Base-by-base conservation (phyloP, 2,329 filamentous ascomycete species). In the Blastomyces emzantsi region DNA sequence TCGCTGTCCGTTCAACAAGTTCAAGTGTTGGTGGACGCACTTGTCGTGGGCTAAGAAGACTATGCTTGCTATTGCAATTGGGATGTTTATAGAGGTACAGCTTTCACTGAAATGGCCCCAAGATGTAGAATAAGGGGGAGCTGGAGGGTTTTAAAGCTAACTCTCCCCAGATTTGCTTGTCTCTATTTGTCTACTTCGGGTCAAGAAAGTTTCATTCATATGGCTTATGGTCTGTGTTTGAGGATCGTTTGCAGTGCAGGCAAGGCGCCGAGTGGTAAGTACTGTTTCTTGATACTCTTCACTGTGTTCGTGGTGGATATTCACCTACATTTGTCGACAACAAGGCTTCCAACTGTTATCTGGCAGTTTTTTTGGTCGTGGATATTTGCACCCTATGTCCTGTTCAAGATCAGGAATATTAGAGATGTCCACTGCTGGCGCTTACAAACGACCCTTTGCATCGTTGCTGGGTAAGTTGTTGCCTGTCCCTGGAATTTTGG, bases 361-460 rank as follows among this genome's bases (percentile, higher is more conserved):
- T 88, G 85, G 85, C 85, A 87, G 67, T 78, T 86, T 61, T 74
- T 85, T 63, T 88, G 85, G 85, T 80, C 84, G 17, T 87, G 83
- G 81, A 71, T 85, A 55, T 80, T 85, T 64, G 85, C 85, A 2
- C 85, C 86, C 25, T 78, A 82, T 65, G 79, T 86, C 65, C 77
- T 87, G 9, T 86, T 80, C 78, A 78, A 80, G 67, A 81, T 84
- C 43, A 79, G 84, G 8, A 76, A 78, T 19, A 81, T 87, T 66
- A 79, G 78, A n/a, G 85, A 87, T 69, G 83, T 83, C 2, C 82
- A 86, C 67, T 81, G 83, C 62, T 88, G 85, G 85, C 78, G 84
- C 25, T 70, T 82, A 5, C 84, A 87, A 69, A 87, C 84, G 60
- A 80, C 83, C 15, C 66, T 78, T 43, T 73, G 75, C 54, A 70